These are phyloP conservation scores for Plectosphaerella sp. DNA, from an alignment of 2,329 filamentous ascomycete genomes.

Conservation along the genomic window DNA sequence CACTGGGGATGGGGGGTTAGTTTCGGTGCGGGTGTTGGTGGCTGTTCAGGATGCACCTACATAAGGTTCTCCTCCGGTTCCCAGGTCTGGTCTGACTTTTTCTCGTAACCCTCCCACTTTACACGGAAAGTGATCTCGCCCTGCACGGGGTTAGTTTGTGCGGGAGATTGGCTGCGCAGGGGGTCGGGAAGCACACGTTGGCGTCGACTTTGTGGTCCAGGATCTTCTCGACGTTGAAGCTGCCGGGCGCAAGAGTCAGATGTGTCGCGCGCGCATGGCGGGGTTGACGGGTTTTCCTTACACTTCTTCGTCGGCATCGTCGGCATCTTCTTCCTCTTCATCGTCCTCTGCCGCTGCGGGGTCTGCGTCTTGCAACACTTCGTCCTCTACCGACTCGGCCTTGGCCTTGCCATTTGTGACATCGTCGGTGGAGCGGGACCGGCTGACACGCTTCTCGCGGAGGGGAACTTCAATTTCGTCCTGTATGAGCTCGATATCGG, in stretches of 20 bases:
- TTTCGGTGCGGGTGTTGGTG: background rate
- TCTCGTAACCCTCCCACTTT: slow-evolving; percentile 77
- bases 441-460: slow-evolving; percentile 17
- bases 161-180: background rate
- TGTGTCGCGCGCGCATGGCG: slow-evolving; percentile 11
- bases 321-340: slow-evolving; percentile 29
- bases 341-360: slow-evolving; percentile 23
- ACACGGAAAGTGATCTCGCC: slow-evolving; percentile 60
- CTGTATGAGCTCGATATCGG: slow-evolving; percentile 15
- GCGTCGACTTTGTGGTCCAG: slow-evolving; percentile 58
- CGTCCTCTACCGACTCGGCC: slow-evolving; percentile 19
- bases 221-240: slow-evolving; percentile 73
- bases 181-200: slow-evolving; percentile 34
- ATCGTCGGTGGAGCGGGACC: slow-evolving; percentile 7
- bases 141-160: slow-evolving; percentile 19
- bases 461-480: slow-evolving; percentile 8
- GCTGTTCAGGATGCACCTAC: slow-evolving; percentile 29
- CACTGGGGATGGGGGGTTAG: slow-evolving; percentile 27
- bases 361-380: slow-evolving; percentile 16
- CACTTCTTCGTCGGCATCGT: slow-evolving; percentile 38
- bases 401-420: slow-evolving; percentile 14
- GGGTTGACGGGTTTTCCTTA: slow-evolving; percentile 6
- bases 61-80: slow-evolving; percentile 69
- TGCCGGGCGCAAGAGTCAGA: slow-evolving; percentile 25
- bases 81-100: slow-evolving; percentile 69